Base-by-base conservation (phyloP, 306 rosid species). In the Adenanthera pavonina region DNA sequence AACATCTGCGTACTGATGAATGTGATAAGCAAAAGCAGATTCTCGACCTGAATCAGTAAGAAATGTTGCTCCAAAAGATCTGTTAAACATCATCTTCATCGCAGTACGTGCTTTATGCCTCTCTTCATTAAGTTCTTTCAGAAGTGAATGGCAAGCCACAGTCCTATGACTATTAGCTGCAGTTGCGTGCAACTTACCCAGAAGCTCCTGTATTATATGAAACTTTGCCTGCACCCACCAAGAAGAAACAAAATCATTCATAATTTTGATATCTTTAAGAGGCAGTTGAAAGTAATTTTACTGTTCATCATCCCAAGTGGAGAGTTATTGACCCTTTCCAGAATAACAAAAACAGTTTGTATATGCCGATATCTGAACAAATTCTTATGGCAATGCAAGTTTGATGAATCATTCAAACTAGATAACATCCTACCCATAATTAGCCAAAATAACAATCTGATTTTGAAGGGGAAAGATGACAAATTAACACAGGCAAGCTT, bases 1-100 rank as follows among this genome's bases (percentile, higher is more conserved):
- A 40, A 95, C 97, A 86, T 95, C 99, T 43, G 99, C 99, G 89
- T 95, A 95, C 83, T 92, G 97, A 83, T 95, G 99, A 73, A 95
- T 93, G 83, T 92, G 92, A 81, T 93, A 92, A 12, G 99, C 97
- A 86, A 95, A 95, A 72, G 97, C 95, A 70, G 99, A 93, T 89
- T 93, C 99, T 84, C 92, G 97, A 60, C 97, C 99, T n/a, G 92
- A 91, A 82, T 91, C 92, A 11, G 95, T 88, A 44, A 90, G 92
- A 83, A 95, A 95, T 40, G 99, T 93, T 19, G 99, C 97, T 82
- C 99, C 99, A 65, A 95, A 95, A 59, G 87, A 93, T 51, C 78
- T 84, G 76, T 90, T 95, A 61, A 95, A 95, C 97, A 95, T 93
- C 70, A 4, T 78, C 89, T 88, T 95, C 99, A 95, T 93, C 70